Evolutionary conservation across 148 eudicot species (phyloP), one percentile per base, ranked within the genome.

Genomic region (Dysphania ambrosioides): DNA sequence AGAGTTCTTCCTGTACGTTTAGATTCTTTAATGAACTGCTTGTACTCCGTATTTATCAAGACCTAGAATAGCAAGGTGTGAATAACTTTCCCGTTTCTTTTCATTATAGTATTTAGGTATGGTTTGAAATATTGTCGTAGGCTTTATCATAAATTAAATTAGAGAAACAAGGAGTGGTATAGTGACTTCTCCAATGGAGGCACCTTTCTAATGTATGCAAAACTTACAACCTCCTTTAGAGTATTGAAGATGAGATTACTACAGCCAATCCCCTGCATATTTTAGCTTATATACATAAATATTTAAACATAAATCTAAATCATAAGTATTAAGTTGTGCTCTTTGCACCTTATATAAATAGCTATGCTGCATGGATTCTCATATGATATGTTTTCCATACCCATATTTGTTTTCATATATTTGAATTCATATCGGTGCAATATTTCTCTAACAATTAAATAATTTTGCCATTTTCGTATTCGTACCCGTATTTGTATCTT

Each of bases 1-100:
- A 8, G 87, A 74, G 23, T 77, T 78, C 38, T 38, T 60, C 67
- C 71, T 76, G 16, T 26, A 16, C 42, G 30, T 5, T 53, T 53
- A 9, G 24, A 5, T 53, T 12, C 53, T 47, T 47, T 15, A 1
- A 47, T 47, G n/a, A 47, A 5, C 8, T 36, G 8, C 40, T 36
- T n/a, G n/a, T n/a, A n/a, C n/a, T n/a, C n/a, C n/a, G 40, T 36
- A 47, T 1, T 47, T 47, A 21, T 47, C 18, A 13, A 13, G 2
- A 47, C 53, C 53, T 47, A 21, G 53, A 16, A 15, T 42, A 42
- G 47, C 47, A 1, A 13, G 53, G 47, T 42, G 1, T 21, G 19
- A 47, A 2, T 21, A 47, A 44, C 51, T 44, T 44, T 47, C 21
- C 18, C 16, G 16, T 47, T 21, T 16, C 53, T 47, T 47, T 47